phyloP scores from a whole-genome alignment of 1,284 basidiomycete species.

The Marasmius oreades region DNA sequence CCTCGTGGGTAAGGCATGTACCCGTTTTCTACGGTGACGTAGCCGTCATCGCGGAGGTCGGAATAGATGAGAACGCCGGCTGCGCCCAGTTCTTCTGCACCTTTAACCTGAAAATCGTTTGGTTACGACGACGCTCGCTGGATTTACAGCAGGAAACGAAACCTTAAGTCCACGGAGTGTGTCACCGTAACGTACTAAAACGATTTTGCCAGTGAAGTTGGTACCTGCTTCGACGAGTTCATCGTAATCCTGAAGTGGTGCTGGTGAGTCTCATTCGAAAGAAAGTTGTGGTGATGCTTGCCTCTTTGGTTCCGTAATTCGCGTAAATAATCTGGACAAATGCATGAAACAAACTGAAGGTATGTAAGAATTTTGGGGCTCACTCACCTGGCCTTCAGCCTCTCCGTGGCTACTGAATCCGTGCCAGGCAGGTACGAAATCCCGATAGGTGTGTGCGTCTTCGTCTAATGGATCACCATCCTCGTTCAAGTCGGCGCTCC shows the following conservation, averaged over 20 bases:
- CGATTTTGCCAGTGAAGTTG: constrained; percentile 78
- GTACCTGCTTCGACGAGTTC: constrained; percentile 57
- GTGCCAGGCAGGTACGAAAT: constrained; percentile 64
- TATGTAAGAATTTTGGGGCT: neutral
- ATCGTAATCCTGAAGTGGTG: constrained; percentile 57
- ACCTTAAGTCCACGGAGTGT: constrained; percentile 86
- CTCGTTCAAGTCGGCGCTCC: constrained; percentile 70
- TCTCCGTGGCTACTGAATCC: constrained; percentile 66
- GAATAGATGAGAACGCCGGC: constrained; percentile 78
- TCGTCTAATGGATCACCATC: constrained; percentile 61
- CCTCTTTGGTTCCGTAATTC: constrained; percentile 75
- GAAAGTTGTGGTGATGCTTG: constrained; percentile 13
- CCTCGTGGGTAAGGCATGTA: constrained; percentile 80
- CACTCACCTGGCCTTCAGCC: constrained; percentile 46
- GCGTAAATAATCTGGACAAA: constrained; percentile 63
- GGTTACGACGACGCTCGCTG: too few species aligned
- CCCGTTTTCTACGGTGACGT: constrained; percentile 76
- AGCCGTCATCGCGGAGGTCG: constrained; percentile 88
- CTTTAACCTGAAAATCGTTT: constrained; percentile 49
- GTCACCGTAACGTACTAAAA: constrained; percentile 80
- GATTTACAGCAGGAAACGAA: too few species aligned
- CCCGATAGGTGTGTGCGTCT: constrained; percentile 58
- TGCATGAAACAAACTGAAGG: neutral
- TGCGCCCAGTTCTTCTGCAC: constrained; percentile 69
- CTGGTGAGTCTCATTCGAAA: neutral